phyloP scores from a whole-genome alignment of 2,329 filamentous ascomycete species.

The Ceratocystis huliohia region DNA sequence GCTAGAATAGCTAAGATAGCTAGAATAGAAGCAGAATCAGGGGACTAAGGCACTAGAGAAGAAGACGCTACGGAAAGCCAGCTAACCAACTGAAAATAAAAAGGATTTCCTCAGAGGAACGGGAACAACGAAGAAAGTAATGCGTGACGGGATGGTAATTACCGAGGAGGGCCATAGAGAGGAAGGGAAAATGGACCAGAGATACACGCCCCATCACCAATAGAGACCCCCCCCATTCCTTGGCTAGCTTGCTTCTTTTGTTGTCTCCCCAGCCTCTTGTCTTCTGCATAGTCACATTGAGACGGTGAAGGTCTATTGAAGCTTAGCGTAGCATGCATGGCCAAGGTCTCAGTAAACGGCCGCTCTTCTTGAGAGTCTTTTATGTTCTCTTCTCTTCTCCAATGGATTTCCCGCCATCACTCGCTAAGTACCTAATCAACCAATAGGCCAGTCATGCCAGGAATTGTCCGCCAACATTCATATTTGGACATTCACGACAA shows the following conservation, averaged over 20 bases:
- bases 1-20: too few relatives aligned
- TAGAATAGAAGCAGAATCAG: neutral
- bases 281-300: neutral
- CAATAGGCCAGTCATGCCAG: neutral
- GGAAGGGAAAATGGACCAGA: neutral
- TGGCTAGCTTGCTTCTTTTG: too few relatives aligned
- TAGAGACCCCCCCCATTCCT: neutral
- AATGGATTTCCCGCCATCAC: neutral
- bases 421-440: neutral
- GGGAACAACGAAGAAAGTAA: conserved; percentile 11
- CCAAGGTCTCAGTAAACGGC: too few relatives aligned
- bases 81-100: neutral
- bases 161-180: neutral
- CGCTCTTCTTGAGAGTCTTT: too few relatives aligned
- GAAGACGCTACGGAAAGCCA: neutral
- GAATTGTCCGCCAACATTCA: neutral
- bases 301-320: too few relatives aligned
- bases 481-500: neutral
- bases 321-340: too few relatives aligned
- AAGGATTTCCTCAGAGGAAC: neutral
- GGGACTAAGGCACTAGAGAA: neutral
- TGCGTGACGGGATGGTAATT: conserved; percentile 8
- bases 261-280: neutral
- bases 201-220: neutral
- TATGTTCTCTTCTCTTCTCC: too few relatives aligned